These are phyloP conservation scores for Logfia minima DNA, from an alignment of 129 eudicot species.

Conservation along the genomic window DNA sequence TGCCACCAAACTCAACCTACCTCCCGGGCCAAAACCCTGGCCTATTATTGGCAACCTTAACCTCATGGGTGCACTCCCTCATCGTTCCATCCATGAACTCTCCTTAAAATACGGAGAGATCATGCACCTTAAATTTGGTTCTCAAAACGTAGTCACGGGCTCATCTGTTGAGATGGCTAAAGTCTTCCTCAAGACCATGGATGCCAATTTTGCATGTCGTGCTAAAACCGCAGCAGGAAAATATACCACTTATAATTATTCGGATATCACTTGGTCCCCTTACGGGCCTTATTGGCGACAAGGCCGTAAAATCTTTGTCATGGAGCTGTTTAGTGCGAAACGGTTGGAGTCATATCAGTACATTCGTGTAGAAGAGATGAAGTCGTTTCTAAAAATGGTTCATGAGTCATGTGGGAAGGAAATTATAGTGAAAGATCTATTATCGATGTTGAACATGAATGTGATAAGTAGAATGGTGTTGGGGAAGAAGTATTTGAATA, in stretches of 20 bases:
- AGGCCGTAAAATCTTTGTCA: neutral
- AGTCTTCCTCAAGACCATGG: neutral
- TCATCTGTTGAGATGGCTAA: neutral
- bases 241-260: neutral
- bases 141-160: neutral
- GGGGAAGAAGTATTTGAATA: neutral
- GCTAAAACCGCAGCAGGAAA: neutral
- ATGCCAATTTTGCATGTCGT: neutral
- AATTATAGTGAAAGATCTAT: neutral
- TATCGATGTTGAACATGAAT: neutral
- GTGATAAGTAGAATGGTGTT: neutral
- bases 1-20: neutral
- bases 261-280: neutral
- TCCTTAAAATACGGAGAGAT: neutral
- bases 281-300: neutral
- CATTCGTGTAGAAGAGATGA: neutral
- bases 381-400: neutral
- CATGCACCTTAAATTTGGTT: conserved; percentile 1
- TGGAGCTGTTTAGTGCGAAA: neutral
- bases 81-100: neutral
- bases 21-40: neutral
- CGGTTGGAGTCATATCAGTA: neutral
- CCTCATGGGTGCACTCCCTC: neutral
- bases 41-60: neutral
- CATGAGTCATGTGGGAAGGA: neutral